Evolutionary conservation across 306 rosid genomes (phyloP), one percentile per base, ranked within the genome.

Genomic region (Quercus glauca): DNA sequence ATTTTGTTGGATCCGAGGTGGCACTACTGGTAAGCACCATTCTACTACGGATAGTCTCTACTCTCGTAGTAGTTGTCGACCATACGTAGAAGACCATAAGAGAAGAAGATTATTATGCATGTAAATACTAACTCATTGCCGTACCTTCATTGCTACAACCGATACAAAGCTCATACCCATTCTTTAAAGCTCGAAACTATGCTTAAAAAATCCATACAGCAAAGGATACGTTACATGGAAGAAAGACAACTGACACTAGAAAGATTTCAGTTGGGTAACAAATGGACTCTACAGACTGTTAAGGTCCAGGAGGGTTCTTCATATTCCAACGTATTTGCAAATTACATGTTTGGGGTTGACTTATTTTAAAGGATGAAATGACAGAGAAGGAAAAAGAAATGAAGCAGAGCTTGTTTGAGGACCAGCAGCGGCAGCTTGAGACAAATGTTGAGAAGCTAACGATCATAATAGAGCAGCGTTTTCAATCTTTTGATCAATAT

Each of bases 361-460:
- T 41, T 53, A 1, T 73, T 73, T 25, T 9, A 69, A 41, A 41
- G 6, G 53, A 67, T 5, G 76, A 73, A 25, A 65, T 84, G 84
- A 35, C 82, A 13, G 3, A 5, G 2, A 14, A 84, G 63, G 55
- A 84, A 69, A 77, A 45, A 58, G 68, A 52, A 3, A 76, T 76
- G 51, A 84, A 84, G 26, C 72, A 73, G 26, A 80, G 72, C 76
- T 77, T 84, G 70, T 84, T 84, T 80, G 82, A 84, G 87, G 77
- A 77, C 56, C 85, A 80, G 76, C 87, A 80, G 79, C 87, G 73
- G 81, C 80, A 77, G 70, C 79, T 84, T 68, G 87, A 84, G 79
- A 60, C 74, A 68, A 58, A 73, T 12, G 49, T 84, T 67, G 87
- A 80, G 70, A 73, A 35, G 76, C 79, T 84, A 57, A 80, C 84